Base-by-base conservation (phyloP, 106 monocot genomes). In the Dioscorea zingiberensis region DNA sequence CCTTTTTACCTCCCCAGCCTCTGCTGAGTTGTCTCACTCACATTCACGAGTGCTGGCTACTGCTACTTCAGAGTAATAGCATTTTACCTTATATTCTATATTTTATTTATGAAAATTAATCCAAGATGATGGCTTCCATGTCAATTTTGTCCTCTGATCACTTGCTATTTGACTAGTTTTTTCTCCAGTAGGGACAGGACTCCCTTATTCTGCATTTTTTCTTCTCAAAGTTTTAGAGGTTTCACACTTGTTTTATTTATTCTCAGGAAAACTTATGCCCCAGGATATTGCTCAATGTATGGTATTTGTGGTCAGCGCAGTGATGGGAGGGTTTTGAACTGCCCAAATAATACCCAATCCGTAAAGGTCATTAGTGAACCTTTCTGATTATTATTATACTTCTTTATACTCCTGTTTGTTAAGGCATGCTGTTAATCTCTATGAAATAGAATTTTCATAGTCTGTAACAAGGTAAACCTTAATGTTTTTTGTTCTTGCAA, bases 281-380 rank as follows among this genome's bases (percentile, higher is more conserved):
- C 77, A 72, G 93, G 85, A 30, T 85, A 85, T 71, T 93, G 93
- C 62, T 83, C 93, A 12, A 93, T 88, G 93, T 88, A 88, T 72
- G 93, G 77, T 26, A 83, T 93, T 76, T 93, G 93, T 68, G 85
- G 71, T 51, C 71, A 83, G 45, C 82, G 88, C 13, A 78, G 73
- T 72, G 93, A 93, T 77, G 88, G 88, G 49, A 93, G 85, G 64
- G 71, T 73, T 64, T 78, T 93, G 58, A 93, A 93, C 60, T 93
- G 88, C 32, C 74, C 80, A 23, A 49, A 66, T 71, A 55, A 21
- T 64, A 68, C 48, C 23, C 75, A 24, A 45, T 77, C 93, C 27
- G 77, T 85, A 8, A 93, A 93, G 85, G 93, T 93, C 63, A 59
- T 38, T 38, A 38, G 10, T 38, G 38, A 38, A 38, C 38, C 38